These are phyloP conservation scores for Penicillium chermesinum DNA, from an alignment of 495 filamentous ascomycete genomes.

Conservation along the genomic window DNA sequence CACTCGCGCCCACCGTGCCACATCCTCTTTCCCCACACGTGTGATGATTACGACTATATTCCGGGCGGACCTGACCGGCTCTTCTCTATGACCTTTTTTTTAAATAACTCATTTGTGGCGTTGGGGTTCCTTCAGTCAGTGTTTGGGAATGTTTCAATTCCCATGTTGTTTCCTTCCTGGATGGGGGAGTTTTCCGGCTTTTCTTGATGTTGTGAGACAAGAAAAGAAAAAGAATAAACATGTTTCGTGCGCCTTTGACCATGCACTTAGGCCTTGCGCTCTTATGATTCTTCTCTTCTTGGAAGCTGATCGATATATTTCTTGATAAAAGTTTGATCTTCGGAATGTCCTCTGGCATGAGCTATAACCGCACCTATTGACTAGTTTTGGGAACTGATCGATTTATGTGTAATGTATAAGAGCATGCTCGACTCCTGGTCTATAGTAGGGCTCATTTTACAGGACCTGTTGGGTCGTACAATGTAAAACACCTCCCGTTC, in stretches of 20 bases:
- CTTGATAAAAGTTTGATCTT: too few relatives aligned
- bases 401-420: too few relatives aligned
- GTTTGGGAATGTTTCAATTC: too few relatives aligned
- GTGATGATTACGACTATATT: neutral
- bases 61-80: slow-evolving; percentile 1
- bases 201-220: slow-evolving; percentile 2
- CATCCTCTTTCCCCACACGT: neutral
- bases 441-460: neutral
- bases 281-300: neutral
- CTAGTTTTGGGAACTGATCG: too few relatives aligned
- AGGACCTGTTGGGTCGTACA: slow-evolving; percentile 32
- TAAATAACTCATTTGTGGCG: too few relatives aligned
- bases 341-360: too few relatives aligned
- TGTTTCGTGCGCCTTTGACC: neutral
- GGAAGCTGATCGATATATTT: too few relatives aligned
- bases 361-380: neutral
- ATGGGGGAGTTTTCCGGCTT: neutral
- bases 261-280: slow-evolving; percentile 2
- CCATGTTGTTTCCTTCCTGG: slow-evolving; percentile 1
- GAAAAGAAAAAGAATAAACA: slow-evolving; percentile 4
- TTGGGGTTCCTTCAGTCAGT: too few relatives aligned
- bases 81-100: slow-evolving; percentile 4
- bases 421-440: neutral
- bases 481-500: slow-evolving; percentile 30
- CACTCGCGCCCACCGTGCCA: too few relatives aligned